These are phyloP conservation scores for Arabidopsis thaliana DNA, from an alignment of 345 rosid genomes.

Conservation along the genomic window DNA sequence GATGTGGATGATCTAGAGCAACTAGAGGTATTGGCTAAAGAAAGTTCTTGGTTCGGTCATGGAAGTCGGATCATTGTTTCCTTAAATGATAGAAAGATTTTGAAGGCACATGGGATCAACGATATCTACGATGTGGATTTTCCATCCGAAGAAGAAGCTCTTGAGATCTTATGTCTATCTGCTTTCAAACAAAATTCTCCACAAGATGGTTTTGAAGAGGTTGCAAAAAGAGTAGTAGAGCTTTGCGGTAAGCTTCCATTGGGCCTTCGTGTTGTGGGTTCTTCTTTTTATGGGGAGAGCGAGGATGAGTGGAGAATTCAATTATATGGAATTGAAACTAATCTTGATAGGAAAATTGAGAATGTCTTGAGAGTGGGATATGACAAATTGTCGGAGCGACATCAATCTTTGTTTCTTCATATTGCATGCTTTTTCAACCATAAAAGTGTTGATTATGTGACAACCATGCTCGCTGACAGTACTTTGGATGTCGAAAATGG, in stretches of 20 bases:
- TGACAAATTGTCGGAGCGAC: constrained; percentile 27
- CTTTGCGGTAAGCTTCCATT: constrained; percentile 39
- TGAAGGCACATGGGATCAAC: neutral
- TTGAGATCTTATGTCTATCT: constrained; percentile 16
- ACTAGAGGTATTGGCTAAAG: constrained; percentile 48
- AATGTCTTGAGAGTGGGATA: constrained; percentile 32
- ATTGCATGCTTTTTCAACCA: constrained; percentile 43
- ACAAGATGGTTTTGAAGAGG: neutral
- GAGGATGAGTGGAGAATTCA: constrained; percentile 27
- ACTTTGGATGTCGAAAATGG: neutral
- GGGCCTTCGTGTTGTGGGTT: constrained; percentile 42
- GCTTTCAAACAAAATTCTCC: constrained; percentile 23
- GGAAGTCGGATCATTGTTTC: constrained; percentile 62
- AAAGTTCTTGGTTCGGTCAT: constrained; percentile 46
- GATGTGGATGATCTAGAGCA: constrained; percentile 54
- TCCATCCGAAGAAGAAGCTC: neutral
- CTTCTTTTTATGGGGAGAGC: constrained; percentile 2
- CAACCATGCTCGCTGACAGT: neutral
- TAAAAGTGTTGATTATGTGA: neutral
- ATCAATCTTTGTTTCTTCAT: constrained; percentile 37
- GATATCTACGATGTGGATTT: neutral
- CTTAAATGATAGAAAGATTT: constrained; percentile 45
- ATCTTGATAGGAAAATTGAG: constrained; percentile 16
- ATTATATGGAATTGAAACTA: neutral
- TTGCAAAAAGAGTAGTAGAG: neutral